Evolutionary conservation across 2,329 filamentous ascomycete genomes (phyloP).

Genomic region (Calycina herbarum): DNA sequence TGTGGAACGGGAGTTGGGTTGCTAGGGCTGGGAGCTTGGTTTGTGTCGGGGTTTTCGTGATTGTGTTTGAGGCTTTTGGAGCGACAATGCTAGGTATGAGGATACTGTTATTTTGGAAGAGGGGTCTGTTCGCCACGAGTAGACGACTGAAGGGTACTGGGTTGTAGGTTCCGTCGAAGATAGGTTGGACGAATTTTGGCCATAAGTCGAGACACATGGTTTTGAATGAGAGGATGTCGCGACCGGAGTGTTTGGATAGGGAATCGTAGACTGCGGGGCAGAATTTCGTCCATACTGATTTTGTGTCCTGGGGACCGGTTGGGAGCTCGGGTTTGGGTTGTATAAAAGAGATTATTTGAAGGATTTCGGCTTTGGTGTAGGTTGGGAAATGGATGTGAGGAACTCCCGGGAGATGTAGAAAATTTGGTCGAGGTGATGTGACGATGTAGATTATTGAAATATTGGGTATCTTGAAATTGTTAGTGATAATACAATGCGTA

Average conservation of each 20-base stretch:
- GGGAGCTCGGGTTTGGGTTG: slow-evolving; percentile 49
- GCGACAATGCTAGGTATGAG: slow-evolving; percentile 64
- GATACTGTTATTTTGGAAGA: slow-evolving; percentile 72
- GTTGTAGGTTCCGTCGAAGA: slow-evolving; percentile 65
- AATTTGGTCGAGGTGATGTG: slow-evolving; percentile 66
- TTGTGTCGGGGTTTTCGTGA: slow-evolving; percentile 15
- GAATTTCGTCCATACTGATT: slow-evolving; percentile 78
- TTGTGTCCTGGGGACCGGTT: slow-evolving; percentile 49
- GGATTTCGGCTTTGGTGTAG: slow-evolving; percentile 78
- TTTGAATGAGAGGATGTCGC: slow-evolving; percentile 73
- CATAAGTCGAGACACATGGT: slow-evolving; percentile 74
- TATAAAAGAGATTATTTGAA: slow-evolving; percentile 69
- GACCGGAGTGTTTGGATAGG: slow-evolving; percentile 74
- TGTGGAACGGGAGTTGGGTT: slow-evolving; percentile 64
- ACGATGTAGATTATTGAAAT: slow-evolving; percentile 78
- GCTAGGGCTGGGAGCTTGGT: slow-evolving; percentile 46
- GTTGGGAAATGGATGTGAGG: slow-evolving; percentile 81
- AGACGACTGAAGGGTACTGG: slow-evolving; percentile 83
- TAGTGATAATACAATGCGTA: slow-evolving; percentile 11
- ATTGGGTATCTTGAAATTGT: slow-evolving; percentile 65
- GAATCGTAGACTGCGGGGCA: slow-evolving; percentile 84
- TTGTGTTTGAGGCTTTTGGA: slow-evolving; percentile 14
- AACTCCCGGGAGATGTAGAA: slow-evolving; percentile 68
- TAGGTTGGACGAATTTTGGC: slow-evolving; percentile 79
- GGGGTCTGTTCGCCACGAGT: slow-evolving; percentile 66